Evolutionary conservation across 768 basidiomycete genomes (phyloP).

Genomic region (Phylloporus sp.): DNA sequence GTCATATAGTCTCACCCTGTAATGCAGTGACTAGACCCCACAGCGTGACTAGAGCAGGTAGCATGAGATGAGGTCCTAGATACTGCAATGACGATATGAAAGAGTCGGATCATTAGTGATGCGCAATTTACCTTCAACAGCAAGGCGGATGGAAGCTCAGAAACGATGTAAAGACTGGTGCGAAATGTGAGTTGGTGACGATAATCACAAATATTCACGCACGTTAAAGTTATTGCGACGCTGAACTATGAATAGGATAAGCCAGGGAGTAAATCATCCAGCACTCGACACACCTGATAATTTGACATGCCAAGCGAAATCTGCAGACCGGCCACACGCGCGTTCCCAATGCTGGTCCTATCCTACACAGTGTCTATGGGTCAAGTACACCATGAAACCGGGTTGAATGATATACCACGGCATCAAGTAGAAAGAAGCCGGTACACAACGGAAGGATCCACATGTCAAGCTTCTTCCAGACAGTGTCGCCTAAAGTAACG

Average conservation of each 20-base stretch:
- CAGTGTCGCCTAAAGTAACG: conserved; percentile 30
- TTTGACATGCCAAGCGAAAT: conserved; percentile 37
- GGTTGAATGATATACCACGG: conserved; percentile 37
- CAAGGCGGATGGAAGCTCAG: conserved; percentile 56
- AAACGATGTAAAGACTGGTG: conserved; percentile 37
- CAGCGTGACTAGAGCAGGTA: background rate
- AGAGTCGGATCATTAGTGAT: background rate
- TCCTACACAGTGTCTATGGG: conserved; percentile 24
- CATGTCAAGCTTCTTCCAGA: conserved; percentile 48
- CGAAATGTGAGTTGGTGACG: background rate
- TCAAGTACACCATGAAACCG: background rate
- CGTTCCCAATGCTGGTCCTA: conserved; percentile 49
- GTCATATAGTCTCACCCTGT: background rate
- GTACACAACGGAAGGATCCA: conserved; percentile 46
- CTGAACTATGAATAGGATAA: conserved; percentile 28
- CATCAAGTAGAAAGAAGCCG: conserved; percentile 46
- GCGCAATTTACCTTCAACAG: conserved; percentile 40
- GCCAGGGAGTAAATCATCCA: background rate
- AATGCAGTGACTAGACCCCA: background rate
- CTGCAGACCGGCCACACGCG: conserved; percentile 56
- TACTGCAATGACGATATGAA: background rate
- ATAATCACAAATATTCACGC: background rate
- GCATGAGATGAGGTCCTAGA: background rate
- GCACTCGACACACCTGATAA: conserved; percentile 19
- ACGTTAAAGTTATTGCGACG: conserved; percentile 29